Evolutionary conservation across 192 early-diverging fungal species (phyloP), one percentile per base, ranked within the genome.

Genomic region (Backusella tuberculispora): DNA sequence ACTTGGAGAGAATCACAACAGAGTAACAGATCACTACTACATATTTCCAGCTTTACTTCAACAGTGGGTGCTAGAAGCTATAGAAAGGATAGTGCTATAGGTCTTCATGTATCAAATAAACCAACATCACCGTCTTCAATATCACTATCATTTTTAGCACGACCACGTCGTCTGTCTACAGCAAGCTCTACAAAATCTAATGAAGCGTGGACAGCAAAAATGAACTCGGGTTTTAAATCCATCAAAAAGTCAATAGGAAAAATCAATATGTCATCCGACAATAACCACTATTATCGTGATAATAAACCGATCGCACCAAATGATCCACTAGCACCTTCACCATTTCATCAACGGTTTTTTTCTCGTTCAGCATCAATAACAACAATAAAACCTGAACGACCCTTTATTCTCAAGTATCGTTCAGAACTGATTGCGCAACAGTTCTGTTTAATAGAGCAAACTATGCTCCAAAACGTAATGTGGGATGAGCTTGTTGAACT

Each of bases 401-500:
- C 84, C 1, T 83, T 82, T 46, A 75, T 88, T 3, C 67, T 88
- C 1, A 78, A 66, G 14, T 84, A 84, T 76, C 81, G 85, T n/a
- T 88, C 87, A 2, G 84, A 87, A 48, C 5, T 80, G 24, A 84
- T 89, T 46, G 85, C 86, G 3, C 85, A 84, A 44, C 85, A 89
- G 66, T 79, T 89, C 19, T 87, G 85, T 70, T 46, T 89, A 7
- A 71, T 89, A 12, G 88, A 89, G 50, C 82, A 84, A 48, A 72
- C 80, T 17, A 81, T 85, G 47, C 64, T 89, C 37, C 79, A 84
- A 21, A 71, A 81, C 14, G 78, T 89, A 1, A 80, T 79, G n/a
- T 89, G 88, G 88, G 79, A 84, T 66, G 88, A 89, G 40, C 68
- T 89, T 29, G 69, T 85, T 29, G 88, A 89, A 56, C 69, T 76